Evolutionary conservation across 139 green algal species (phyloP).

Genomic region (Asterochloris sp.): DNA sequence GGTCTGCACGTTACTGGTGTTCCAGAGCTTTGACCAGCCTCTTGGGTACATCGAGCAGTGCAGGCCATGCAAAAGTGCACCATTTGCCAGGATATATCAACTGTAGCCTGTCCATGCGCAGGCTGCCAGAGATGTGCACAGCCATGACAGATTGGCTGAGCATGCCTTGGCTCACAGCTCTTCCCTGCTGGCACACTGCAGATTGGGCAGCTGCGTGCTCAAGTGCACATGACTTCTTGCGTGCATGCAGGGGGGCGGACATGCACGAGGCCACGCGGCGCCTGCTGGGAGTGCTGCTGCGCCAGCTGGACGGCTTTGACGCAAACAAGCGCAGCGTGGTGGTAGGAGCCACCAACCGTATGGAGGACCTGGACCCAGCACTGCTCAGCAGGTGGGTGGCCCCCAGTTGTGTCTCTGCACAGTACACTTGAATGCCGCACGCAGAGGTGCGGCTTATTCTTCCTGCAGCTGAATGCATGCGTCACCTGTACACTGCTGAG

Average conservation of each 20-base stretch:
- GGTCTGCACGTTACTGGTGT: background rate
- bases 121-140: background rate
- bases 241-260: conserved; percentile 29
- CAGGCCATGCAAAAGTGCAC: background rate
- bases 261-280: conserved; percentile 88
- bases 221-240: background rate
- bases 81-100: background rate
- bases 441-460: too few relatives aligned
- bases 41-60: too few relatives aligned
- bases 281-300: conserved; percentile 85
- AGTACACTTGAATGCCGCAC: too few relatives aligned
- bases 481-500: too few relatives aligned
- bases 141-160: background rate
- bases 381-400: conserved; percentile 44
- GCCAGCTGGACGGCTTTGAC: conserved; percentile 79
- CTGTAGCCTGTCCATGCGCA: background rate
- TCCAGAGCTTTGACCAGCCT: background rate
- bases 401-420: too few relatives aligned
- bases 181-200: background rate
- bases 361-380: conserved; percentile 82
- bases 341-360: conserved; percentile 88
- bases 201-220: background rate
- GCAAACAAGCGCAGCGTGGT: conserved; percentile 56
- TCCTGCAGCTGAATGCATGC: too few relatives aligned
- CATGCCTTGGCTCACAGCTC: background rate